Evolutionary conservation across 257 asterid species (phyloP).

Genomic region (Hygrophila difformis): DNA sequence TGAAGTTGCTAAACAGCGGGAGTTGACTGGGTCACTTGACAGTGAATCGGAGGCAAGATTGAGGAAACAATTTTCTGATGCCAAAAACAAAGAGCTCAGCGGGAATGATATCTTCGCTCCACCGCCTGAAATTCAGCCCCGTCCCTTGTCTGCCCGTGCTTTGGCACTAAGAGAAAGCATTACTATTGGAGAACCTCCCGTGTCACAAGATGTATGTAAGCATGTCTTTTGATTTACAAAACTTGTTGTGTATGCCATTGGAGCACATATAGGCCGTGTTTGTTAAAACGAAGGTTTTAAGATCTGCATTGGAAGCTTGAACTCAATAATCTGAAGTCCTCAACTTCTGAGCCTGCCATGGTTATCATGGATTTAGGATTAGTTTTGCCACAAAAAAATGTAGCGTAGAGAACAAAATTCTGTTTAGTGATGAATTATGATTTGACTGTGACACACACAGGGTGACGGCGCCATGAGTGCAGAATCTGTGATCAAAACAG

Average conservation of each 20-base stretch:
- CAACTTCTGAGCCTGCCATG: no score
- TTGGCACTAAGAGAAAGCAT: constrained; percentile 85
- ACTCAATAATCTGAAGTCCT: no score
- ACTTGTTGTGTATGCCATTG: no score
- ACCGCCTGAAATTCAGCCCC: constrained; percentile 93
- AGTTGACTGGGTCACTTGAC: constrained; percentile 82
- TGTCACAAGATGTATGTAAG: constrained; percentile 30
- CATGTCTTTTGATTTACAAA: no score
- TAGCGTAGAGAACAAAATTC: no score
- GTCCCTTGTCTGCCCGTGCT: constrained; percentile 82
- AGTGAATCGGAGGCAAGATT: constrained; percentile 66
- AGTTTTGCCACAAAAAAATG: no score
- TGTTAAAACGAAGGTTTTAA: no score
- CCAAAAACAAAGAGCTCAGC: constrained; percentile 83
- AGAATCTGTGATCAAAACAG: constrained; percentile 49
- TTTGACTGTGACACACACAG: no score
- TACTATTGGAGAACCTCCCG: constrained; percentile 65
- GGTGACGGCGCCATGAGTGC: constrained; percentile 15
- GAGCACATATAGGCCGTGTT: no score
- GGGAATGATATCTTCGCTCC: constrained; percentile 94
- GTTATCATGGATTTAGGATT: no score
- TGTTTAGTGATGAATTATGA: no score
- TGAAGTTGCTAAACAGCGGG: constrained; percentile 96
- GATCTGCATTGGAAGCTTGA: no score
- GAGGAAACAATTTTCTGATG: constrained; percentile 79